A percentile compares a stretch with the other conserved stretches of the same genome.
Conservation (phyloP, 1,284 basidiomycete species). For the Leccinum solheimii region DNA sequence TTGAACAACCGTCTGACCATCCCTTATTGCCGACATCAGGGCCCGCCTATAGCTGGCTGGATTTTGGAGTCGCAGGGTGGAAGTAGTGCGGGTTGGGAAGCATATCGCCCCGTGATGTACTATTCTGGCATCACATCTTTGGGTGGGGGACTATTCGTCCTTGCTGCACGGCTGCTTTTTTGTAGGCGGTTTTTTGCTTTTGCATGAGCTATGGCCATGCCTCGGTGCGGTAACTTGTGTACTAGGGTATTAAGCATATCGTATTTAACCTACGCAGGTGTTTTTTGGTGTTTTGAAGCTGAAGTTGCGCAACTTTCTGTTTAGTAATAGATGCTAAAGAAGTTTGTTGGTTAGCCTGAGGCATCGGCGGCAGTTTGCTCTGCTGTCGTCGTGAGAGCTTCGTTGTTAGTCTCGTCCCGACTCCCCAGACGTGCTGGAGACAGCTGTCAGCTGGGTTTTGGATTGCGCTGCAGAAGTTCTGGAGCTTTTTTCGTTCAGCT, state of each 20-base stretch:
- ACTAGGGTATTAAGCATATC: not conserved
- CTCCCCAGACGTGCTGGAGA: not conserved
- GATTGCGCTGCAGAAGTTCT: not conserved
- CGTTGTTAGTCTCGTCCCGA: not conserved
- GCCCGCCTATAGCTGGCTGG: conserved; percentile 33
- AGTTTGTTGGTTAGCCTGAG: not conserved
- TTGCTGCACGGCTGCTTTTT: conserved; percentile 12
- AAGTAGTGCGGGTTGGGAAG: conserved; percentile 20
- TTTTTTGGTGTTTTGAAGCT: not conserved
- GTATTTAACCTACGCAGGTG: not conserved
- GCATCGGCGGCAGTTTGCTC: not conserved
- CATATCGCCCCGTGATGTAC: conserved; percentile 35
- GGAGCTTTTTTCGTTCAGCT: too few species aligned
- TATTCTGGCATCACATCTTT: conserved; percentile 33
- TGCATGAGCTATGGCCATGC: conserved; percentile 3
- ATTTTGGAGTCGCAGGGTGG: conserved; percentile 32
- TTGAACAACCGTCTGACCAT: not conserved
- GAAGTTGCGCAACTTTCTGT: not conserved
- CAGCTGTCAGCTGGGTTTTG: not conserved
- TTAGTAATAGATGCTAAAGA: not conserved
- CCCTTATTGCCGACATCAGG: conserved; percentile 22
- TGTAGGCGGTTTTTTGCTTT: conserved; percentile 17
- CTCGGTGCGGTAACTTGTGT: not conserved
- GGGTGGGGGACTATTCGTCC: conserved; percentile 24
- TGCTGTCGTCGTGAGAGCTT: not conserved